Evolutionary conservation across 495 filamentous ascomycete genomes (phyloP).

Genomic region (Tuber umbilicatum): DNA sequence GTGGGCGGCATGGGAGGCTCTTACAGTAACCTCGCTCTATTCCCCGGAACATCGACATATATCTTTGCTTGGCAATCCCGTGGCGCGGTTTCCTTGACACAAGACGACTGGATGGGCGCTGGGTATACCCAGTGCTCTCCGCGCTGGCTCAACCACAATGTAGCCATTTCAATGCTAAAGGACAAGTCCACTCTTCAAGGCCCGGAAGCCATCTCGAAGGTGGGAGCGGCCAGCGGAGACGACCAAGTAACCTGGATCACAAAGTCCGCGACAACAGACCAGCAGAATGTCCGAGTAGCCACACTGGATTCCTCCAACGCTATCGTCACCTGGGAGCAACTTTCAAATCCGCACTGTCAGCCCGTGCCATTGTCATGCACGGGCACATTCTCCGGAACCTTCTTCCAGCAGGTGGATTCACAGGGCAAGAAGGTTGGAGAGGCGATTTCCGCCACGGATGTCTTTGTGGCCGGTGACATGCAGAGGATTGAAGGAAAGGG

Average conservation of each 20-base stretch:
- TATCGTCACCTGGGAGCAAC: conserved; percentile 53
- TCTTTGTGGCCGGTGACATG: conserved; percentile 53
- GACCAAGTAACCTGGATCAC: conserved; percentile 52
- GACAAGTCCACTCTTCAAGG: conserved; percentile 51
- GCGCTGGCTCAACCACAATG: conserved; percentile 50
- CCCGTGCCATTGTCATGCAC: conserved; percentile 51
- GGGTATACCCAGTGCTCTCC: conserved; percentile 48
- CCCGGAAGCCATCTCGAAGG: conserved; percentile 46
- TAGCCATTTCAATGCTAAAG: conserved; percentile 48
- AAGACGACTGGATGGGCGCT: conserved; percentile 50
- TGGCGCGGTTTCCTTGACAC: conserved; percentile 48
- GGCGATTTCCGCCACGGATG: conserved; percentile 44
- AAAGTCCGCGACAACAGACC: conserved; percentile 45
- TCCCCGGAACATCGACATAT: conserved; percentile 46
- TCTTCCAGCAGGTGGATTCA: conserved; percentile 49
- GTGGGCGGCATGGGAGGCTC: conserved; percentile 54
- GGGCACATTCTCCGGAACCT: conserved; percentile 49
- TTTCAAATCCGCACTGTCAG: conserved; percentile 47
- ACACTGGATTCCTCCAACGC: conserved; percentile 47
- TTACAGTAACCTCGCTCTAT: conserved; percentile 49
- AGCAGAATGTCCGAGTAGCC: conserved; percentile 52
- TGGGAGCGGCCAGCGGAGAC: conserved; percentile 50
- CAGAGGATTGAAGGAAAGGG: conserved; percentile 45
- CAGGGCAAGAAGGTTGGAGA: conserved; percentile 46
- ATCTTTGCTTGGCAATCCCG: conserved; percentile 53